phyloP scores from a whole-genome alignment of 805 yeast species.

The Yarrowia osloensis region DNA sequence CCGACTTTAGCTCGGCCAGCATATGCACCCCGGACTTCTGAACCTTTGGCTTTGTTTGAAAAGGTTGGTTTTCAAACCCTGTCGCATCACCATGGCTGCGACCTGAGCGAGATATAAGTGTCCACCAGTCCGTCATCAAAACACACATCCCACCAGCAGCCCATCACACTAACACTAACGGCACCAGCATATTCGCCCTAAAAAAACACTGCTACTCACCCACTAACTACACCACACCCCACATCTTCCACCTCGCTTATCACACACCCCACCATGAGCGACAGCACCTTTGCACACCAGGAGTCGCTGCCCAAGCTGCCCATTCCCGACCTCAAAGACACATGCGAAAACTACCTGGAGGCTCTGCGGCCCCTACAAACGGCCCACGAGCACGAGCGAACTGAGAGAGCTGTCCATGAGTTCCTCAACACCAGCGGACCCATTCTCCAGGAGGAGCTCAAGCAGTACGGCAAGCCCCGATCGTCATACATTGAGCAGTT shows the following conservation, averaged over 20 bases:
- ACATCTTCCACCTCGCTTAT: background rate
- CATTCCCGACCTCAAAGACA: constrained; percentile 70
- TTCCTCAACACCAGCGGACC: constrained; percentile 60
- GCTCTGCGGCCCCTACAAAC: constrained; percentile 81
- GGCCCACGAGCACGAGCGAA: constrained; percentile 63
- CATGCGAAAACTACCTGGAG: constrained; percentile 65
- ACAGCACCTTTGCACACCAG: constrained; percentile 60
- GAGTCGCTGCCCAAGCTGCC: constrained; percentile 66
- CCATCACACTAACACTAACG: background rate
- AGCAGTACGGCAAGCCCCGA: constrained; percentile 60
- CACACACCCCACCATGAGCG: constrained; percentile 3
- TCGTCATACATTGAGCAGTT: constrained; percentile 89
- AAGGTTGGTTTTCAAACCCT: constrained; percentile 25
- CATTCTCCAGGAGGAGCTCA: constrained; percentile 61
- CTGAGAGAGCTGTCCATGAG: constrained; percentile 57
- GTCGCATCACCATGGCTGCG: constrained; percentile 7
- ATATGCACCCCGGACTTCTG: constrained; percentile 31
- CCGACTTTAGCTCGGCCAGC: constrained; percentile 24
- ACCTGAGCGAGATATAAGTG: constrained; percentile 12
- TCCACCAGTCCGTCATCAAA: background rate
- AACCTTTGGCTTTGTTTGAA: constrained; percentile 14
- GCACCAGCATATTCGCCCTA: background rate
- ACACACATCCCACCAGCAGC: background rate
- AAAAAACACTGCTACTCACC: background rate
- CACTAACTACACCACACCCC: background rate